Base-by-base conservation (phyloP, 148 eudicot species). In the Polygonum aviculare region DNA sequence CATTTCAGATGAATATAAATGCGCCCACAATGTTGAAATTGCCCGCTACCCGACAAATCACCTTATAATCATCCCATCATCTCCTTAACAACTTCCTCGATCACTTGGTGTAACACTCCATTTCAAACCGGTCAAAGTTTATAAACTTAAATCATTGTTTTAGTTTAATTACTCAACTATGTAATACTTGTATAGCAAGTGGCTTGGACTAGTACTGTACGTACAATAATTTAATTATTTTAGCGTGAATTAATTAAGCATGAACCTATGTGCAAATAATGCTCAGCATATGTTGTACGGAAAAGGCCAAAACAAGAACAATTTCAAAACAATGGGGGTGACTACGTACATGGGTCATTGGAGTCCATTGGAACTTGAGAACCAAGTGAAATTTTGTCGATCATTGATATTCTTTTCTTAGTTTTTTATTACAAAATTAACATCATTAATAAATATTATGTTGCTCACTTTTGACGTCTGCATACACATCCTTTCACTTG, bases 331-430 rank as follows among this genome's bases (percentile, higher is more conserved):
- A 62, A 62, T 62, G 69, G 67, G 65, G 67, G 14, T n/a, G 67
- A 60, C 67, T 60, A 26, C 12, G 33, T 60, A 26, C 15, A 60
- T 60, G 36, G 35, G 12, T 60, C 14, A 8, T 7, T 1, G 67
- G 69, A 62, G 12, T 33, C 69, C 69, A 62, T 62, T 62, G 69
- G 69, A 62, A 62, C 69, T 62, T 62, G 69, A 3, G 69, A 62
- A 62, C 18, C 69, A 62, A 62, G 69, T 22, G 18, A 62, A 26
- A 26, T 2, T 62, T 62, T 62, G 69, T 62, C 69, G 3, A 62
- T 12, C 36, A 62, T 62, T 62, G 3, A 54, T 54, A 52, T 52
- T 1, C 16, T 52, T 52, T 21, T 26, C 31, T 26, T 26, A 26
- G 0, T 26, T 26, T 26, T 51, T 18, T 22, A 22, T 8, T 57